Conservation (phyloP, 805 yeast species). For the baker's yeast (Saccharomyces cerevisiae) region DNA sequence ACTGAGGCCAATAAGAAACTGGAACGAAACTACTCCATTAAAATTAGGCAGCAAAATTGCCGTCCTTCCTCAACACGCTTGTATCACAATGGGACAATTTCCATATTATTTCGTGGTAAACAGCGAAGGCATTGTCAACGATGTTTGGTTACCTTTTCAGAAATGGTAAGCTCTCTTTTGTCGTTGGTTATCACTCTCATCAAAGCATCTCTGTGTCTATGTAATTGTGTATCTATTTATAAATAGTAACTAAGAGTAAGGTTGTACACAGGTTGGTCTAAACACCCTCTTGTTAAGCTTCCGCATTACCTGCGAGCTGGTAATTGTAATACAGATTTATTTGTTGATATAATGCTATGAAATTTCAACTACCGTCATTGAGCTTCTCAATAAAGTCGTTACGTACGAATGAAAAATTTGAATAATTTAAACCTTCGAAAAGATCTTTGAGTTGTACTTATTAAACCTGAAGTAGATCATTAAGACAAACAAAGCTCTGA, state of each 20-base stretch:
- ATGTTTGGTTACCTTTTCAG: slow-evolving; percentile 58
- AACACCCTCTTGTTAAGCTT: background rate
- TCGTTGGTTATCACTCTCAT: background rate
- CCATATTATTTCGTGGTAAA: slow-evolving; percentile 51
- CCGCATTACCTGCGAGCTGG: too few species aligned
- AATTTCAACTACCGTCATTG: background rate
- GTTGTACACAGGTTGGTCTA: background rate
- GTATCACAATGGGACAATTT: slow-evolving; percentile 60
- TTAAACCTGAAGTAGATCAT: background rate
- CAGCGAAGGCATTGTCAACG: slow-evolving; percentile 41
- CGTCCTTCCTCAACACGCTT: slow-evolving; percentile 62
- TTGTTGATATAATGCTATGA: background rate
- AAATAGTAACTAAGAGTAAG: background rate
- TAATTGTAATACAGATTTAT: background rate
- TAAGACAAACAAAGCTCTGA: background rate
- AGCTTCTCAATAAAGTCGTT: background rate
- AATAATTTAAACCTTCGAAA: background rate
- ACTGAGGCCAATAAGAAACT: slow-evolving; percentile 38
- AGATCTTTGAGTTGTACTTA: background rate
- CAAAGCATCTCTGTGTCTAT: background rate
- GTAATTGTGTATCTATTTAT: background rate
- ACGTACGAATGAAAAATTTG: background rate
- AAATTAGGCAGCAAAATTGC: slow-evolving; percentile 42
- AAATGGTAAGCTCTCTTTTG: slow-evolving; percentile 33
- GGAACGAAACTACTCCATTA: slow-evolving; percentile 14